These are phyloP conservation scores for Ricinus communis DNA, from an alignment of 345 rosid genomes.

Conservation along the genomic window DNA sequence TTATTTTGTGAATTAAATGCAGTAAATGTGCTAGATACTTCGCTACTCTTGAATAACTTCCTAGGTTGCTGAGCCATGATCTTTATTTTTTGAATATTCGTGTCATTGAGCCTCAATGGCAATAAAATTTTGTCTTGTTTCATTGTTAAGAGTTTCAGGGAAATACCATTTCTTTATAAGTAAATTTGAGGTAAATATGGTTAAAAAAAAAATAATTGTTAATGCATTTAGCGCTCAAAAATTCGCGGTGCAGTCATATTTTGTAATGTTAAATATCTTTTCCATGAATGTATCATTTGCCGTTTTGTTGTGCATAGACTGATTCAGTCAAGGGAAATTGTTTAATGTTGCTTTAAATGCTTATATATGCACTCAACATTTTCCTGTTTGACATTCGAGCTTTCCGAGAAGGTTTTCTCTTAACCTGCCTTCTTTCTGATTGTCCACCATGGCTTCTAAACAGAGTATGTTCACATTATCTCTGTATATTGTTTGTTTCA, in stretches of 20 bases:
- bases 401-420: conserved; percentile 12
- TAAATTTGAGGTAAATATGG: not conserved
- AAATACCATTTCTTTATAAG: not conserved
- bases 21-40: too few species aligned
- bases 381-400: not conserved
- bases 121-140: too few species aligned
- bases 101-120: too few species aligned
- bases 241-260: not conserved
- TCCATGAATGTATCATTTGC: not conserved
- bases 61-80: too few species aligned
- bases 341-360: not conserved
- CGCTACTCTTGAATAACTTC: too few species aligned
- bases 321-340: not conserved
- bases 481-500: not conserved
- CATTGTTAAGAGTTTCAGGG: too few species aligned
- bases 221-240: not conserved
- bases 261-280: not conserved
- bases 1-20: too few species aligned
- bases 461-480: conserved; percentile 23
- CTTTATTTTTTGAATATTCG: not conserved
- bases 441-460: too few species aligned
- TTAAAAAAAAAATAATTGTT: not conserved
- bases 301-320: not conserved
- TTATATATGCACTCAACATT: too few species aligned
- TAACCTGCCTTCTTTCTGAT: conserved; percentile 13